Conservation (phyloP, 192 early-diverging fungal genomes). For the Mortierella hygrophila region DNA sequence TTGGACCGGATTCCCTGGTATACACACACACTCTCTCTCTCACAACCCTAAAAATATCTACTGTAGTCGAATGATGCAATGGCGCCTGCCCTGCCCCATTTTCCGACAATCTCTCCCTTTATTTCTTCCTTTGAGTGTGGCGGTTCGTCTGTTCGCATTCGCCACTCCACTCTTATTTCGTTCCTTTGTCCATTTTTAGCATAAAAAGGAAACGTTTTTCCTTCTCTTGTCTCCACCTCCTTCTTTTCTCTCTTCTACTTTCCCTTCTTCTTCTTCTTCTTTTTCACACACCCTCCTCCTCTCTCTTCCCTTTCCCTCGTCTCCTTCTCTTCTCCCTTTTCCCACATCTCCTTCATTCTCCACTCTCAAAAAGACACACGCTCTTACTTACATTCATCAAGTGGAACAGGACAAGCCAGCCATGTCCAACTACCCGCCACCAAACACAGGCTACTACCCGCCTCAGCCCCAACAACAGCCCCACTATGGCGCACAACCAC, state of each 20-base stretch:
- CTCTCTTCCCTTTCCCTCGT: background rate
- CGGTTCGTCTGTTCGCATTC: background rate
- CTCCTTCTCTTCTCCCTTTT: background rate
- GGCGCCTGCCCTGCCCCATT: too few relatives aligned
- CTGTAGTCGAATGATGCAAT: too few relatives aligned
- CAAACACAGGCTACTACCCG: constrained; percentile 19
- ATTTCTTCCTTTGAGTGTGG: background rate
- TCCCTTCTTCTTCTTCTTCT: constrained; percentile 5
- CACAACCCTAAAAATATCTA: too few relatives aligned
- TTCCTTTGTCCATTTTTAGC: background rate
- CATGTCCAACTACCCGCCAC: constrained; percentile 27
- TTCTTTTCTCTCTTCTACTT: constrained; percentile 5
- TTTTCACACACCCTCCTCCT: background rate
- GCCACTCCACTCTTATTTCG: constrained; percentile 1
- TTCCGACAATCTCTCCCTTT: background rate
- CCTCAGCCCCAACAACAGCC: constrained; percentile 21
- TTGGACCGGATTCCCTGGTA: too few relatives aligned
- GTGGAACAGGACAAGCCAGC: background rate
- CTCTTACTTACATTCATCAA: background rate
- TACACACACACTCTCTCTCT: too few relatives aligned
- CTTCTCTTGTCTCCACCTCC: background rate
- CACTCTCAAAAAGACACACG: background rate
- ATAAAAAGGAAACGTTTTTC: background rate
- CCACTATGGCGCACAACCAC: constrained; percentile 38
- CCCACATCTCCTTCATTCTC: background rate